A percentile compares a stretch with the other conserved stretches of the same genome.
These are phyloP conservation scores for Oryza brachyantha DNA, from an alignment of 176 grass and related monocot genomes.

Conservation along the genomic window DNA sequence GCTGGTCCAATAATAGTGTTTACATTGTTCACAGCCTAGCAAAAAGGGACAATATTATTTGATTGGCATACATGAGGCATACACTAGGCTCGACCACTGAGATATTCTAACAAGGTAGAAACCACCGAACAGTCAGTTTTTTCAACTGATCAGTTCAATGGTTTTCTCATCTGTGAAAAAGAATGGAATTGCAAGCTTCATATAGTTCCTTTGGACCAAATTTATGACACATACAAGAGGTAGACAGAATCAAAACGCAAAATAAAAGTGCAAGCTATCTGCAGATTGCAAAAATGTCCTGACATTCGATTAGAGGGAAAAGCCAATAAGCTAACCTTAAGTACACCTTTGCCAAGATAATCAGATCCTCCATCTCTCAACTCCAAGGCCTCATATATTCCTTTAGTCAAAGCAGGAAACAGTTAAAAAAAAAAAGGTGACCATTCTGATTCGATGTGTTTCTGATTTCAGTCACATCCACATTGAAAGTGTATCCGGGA, in stretches of 20 bases:
- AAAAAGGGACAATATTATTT: not conserved
- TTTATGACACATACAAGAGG: not conserved
- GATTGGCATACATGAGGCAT: not conserved
- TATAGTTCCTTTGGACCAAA: not conserved
- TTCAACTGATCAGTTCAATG: not conserved
- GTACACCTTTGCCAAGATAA: constrained; percentile 92
- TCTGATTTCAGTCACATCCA: not conserved
- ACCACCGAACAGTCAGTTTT: not conserved
- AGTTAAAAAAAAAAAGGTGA: not conserved
- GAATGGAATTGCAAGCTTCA: not conserved
- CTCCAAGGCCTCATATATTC: constrained; percentile 86
- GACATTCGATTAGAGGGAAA: not conserved
- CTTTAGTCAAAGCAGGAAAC: constrained; percentile 23
- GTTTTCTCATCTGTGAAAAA: not conserved
- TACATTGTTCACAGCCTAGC: constrained; percentile 84
- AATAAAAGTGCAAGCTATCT: not conserved
- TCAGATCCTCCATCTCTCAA: constrained; percentile 95
- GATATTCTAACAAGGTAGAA: not conserved
- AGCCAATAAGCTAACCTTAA: constrained; percentile 53
- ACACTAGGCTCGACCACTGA: not conserved
- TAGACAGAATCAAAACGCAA: not conserved
- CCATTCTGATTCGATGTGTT: not conserved
- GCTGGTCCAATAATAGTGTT: constrained; percentile 78
- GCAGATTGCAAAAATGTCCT: not conserved
- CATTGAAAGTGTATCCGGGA: not conserved